Evolutionary conservation across 768 basidiomycete genomes (phyloP), one percentile per base, ranked within the genome.

Genomic region (Obba rivulosa): DNA sequence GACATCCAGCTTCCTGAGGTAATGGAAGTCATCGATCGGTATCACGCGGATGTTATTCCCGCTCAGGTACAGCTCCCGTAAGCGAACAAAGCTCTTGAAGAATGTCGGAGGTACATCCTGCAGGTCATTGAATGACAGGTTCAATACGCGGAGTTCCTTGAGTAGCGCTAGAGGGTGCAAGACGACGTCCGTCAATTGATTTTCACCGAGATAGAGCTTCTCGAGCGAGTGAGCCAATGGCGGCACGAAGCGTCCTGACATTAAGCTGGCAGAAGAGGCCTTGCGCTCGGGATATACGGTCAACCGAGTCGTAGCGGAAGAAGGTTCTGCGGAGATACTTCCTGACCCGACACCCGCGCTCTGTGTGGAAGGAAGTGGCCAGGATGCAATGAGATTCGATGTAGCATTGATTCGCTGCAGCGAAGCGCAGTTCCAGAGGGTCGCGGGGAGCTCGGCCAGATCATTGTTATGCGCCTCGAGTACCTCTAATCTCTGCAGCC

Each of bases 381-480:
- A 91, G 1, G 70, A 71, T 24, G 76, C 77, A 45, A 98, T 68
- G 21, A 92, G 69, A 63, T 99, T 99, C 10, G 91, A 94, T 2
- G 90, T 92, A 35, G 85, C 78, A 60, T 98, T 98, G 61, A 98
- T 77, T 36, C 75, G 72, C 37, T 66, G 62, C 46, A 99, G 71
- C 4, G 76, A 79, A 0, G 79, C 72, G 65, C 94, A 97, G 34
- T 82, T 77, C 96, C 96, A 99, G 1, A 99, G 64, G 28, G 79
- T 71, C 17, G 68, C 67, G 0, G 94, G 91, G 0, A 98, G 68
- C 56, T 83, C 81, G 4, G 74, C 78, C 40, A 98, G 71, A 56
- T 84, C 86, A 70, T 98, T 99, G 62, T 90, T 93, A 62, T 97
- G 94, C 2, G 86, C 86, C 55, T 96, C 91, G 36, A 99, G 74